Evolutionary conservation across 2,329 filamentous ascomycete genomes (phyloP), one percentile per base, ranked within the genome.

Genomic region (Alternaria sp.): DNA sequence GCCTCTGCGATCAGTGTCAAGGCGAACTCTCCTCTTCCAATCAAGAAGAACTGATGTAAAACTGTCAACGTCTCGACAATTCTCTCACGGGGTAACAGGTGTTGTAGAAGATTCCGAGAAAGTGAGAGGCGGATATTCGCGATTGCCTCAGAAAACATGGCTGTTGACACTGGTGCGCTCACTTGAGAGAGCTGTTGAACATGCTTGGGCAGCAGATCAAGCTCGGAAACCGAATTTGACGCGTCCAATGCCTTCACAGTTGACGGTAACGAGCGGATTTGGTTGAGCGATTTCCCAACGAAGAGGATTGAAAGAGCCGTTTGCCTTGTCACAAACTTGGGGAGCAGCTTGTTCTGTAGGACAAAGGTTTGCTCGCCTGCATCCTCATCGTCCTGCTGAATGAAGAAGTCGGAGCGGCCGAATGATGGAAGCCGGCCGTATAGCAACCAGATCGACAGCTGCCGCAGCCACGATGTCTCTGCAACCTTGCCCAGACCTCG

Each of bases 1-100:
- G 94, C 92, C 78, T 97, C 91, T 34, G 89, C 86, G 1, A 96
- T 92, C 26, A 99, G 79, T 0, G 90, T 89, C 78, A 95, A 88
- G 21, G 93, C 92, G 75, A 99, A 99, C 75, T 98, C 95, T 51
- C 94, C 94, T 33, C 92, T 86, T 1, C 90, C 90, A 0, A 99
- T 83, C 2, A 99, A 84, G 66, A 97, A 92, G 78, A 96, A 97
- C 56, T 95, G 89, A 46, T 93, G 86, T 1, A 97, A 82, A 8
- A 97, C 82, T 28, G 87, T 86, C 13, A 98, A 81, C 49, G 91
- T 87, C 63, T 95, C 89, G 5, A 92, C 80, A 4, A 97, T 92
- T 68, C 87, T 90, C 10, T 86, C 83, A 5, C 93, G 80, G 0
- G 95, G 95, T 3, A 99, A 78, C 0, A 98, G 82, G 69, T 90